These are phyloP conservation scores for Verticillium longisporum DNA, from an alignment of 2,329 filamentous ascomycete species.

Conservation along the genomic window DNA sequence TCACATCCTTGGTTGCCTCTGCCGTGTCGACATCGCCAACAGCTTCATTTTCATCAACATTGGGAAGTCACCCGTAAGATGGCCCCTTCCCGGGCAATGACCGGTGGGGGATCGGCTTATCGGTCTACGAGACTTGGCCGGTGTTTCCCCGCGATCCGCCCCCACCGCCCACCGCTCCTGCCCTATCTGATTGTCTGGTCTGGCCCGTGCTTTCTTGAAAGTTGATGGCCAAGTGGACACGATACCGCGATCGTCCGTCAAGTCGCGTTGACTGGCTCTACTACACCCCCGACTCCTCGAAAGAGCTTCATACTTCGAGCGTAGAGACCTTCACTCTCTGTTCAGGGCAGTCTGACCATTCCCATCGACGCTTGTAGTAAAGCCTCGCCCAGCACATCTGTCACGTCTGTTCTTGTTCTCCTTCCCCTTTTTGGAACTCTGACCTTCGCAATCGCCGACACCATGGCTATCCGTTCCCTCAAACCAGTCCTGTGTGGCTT, in stretches of 20 bases:
- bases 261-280: neutral
- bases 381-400: neutral
- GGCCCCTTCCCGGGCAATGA: neutral
- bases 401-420: neutral
- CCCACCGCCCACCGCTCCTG: neutral
- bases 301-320: neutral
- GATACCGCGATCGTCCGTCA: neutral
- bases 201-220: neutral
- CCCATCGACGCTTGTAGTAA: neutral
- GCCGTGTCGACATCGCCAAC: neutral
- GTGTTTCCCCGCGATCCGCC: neutral
- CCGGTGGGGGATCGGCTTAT: neutral
- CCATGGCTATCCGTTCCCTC: neutral
- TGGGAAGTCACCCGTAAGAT: neutral
- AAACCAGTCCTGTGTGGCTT: conserved; percentile 1
- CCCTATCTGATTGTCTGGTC: neutral
- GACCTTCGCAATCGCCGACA: neutral
- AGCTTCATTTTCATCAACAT: neutral
- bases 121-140: neutral
- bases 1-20: neutral
- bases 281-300: neutral
- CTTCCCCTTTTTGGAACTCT: neutral
- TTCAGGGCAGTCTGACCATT: neutral
- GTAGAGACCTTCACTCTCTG: neutral
- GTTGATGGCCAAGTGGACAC: neutral